Percentiles rank a stretch among this genome's conserved stretches.
phyloP scores from a whole-genome alignment of 768 basidiomycete genomes.

The Gloeophyllum trabeum region DNA sequence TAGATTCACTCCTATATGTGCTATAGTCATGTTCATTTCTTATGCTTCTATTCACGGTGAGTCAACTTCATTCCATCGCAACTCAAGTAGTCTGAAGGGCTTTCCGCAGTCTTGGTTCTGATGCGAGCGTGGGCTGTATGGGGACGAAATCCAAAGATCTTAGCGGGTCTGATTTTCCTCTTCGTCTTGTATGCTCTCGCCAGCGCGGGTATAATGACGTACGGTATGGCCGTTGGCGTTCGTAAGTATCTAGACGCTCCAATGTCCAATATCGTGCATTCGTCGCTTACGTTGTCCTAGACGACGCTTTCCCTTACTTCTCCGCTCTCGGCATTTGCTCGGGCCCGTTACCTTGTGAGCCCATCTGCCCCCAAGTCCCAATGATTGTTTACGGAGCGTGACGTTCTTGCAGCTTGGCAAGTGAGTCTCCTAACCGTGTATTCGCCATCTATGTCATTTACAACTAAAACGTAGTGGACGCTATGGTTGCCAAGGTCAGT shows the following conservation, averaged over 20 bases:
- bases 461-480: background rate
- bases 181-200: background rate
- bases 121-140: background rate
- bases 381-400: background rate
- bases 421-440: background rate
- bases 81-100: background rate
- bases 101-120: background rate
- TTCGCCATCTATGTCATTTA: background rate
- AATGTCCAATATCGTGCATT: background rate
- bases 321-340: background rate
- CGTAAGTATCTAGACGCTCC: background rate
- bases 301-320: background rate
- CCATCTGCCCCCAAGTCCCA: background rate
- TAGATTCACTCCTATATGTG: background rate
- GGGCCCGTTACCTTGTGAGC: background rate
- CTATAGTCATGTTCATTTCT: background rate
- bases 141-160: background rate
- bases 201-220: background rate
- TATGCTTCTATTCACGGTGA: background rate
- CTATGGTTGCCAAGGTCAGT: background rate
- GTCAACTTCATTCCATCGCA: background rate
- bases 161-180: background rate
- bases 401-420: background rate
- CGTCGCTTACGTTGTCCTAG: background rate
- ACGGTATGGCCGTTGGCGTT: background rate